Evolutionary conservation across 116 monocot genomes (phyloP).

Genomic region (Iris pallida): DNA sequence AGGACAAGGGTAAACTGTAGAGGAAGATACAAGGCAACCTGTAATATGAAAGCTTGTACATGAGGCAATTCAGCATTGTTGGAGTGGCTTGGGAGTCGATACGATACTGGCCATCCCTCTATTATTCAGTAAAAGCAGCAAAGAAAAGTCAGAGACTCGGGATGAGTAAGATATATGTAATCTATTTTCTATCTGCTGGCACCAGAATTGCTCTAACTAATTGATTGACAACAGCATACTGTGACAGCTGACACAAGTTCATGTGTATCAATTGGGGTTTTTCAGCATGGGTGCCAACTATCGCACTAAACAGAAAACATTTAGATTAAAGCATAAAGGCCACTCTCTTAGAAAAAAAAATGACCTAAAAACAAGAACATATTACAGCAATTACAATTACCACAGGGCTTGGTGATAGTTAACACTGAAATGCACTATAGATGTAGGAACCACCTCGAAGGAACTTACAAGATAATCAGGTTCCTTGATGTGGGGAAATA

Average conservation of each 20-base stretch:
- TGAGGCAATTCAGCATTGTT: constrained; percentile 94
- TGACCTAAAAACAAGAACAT: background rate
- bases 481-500: constrained; percentile 95
- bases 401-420: no score
- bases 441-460: no score
- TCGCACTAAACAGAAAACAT: no score
- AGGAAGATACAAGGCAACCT: constrained; percentile 22
- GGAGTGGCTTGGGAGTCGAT: constrained; percentile 88
- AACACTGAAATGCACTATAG: no score
- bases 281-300: no score
- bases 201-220: background rate
- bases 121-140: background rate
- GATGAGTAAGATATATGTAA: background rate
- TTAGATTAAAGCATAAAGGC: no score
- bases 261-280: no score
- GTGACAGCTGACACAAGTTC: no score
- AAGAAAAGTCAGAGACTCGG: background rate
- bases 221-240: no score
- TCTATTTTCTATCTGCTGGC: background rate
- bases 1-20: background rate
- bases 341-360: background rate
- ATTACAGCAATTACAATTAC: no score
- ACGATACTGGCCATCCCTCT: constrained; percentile 96
- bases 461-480: constrained; percentile 96
- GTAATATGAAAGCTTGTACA: constrained; percentile 98